Conservation (phyloP, 257 asterid genomes). For the Leptodermis oblonga region DNA sequence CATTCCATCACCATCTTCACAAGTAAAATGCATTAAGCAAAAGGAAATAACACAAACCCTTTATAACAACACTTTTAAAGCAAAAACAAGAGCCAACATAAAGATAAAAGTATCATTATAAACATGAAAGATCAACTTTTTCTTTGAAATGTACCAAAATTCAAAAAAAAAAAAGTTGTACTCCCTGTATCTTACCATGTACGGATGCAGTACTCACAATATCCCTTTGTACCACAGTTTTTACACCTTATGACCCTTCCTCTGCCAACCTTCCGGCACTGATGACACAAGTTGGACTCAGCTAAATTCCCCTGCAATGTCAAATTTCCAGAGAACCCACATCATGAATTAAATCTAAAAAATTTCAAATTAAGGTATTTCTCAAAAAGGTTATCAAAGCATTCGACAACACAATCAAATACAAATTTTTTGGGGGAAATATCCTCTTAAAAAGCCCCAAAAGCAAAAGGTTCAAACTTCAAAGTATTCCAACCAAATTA, state of each 20-base stretch:
- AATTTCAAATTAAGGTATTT: no score
- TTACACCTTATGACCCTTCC: constrained; percentile 72
- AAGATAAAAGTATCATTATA: neutral
- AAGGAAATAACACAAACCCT: neutral
- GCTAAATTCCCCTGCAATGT: constrained; percentile 39
- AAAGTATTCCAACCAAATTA: neutral
- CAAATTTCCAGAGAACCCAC: constrained; percentile 4
- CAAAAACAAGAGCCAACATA: neutral
- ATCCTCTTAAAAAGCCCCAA: no score
- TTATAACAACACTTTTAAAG: neutral
- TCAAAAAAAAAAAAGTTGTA: neutral
- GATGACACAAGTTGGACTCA: constrained; percentile 61
- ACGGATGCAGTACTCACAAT: constrained; percentile 63
- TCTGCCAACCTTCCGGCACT: constrained; percentile 77
- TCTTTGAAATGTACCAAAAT: neutral
- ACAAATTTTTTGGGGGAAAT: no score
- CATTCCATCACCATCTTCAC: neutral
- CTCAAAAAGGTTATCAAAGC: neutral
- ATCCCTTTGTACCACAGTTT: constrained; percentile 50
- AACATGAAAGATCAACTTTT: neutral
- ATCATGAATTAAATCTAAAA: neutral
- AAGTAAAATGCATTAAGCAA: neutral
- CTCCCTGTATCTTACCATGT: constrained; percentile 43
- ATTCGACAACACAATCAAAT: neutral
- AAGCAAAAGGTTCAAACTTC: no score